Conservation (phyloP, 2,329 filamentous ascomycete genomes). For the Monosporascus sp. region DNA sequence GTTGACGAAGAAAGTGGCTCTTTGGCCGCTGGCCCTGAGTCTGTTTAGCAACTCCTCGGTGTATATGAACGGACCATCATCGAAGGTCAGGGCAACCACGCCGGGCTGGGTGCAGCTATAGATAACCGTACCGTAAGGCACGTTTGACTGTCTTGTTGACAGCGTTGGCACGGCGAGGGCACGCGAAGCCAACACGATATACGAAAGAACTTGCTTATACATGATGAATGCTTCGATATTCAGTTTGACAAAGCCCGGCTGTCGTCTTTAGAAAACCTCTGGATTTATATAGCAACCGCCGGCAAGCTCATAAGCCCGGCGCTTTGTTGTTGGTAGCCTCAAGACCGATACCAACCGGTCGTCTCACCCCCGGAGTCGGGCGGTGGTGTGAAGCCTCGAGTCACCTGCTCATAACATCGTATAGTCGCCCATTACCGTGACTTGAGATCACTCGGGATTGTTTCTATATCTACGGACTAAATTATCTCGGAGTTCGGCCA, state of each 20-base stretch:
- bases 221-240: neutral
- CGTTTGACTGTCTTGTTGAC: conserved; percentile 1
- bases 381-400: neutral
- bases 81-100: conserved; percentile 20
- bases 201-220: neutral
- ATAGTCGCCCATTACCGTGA: neutral
- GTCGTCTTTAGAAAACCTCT: too few relatives aligned
- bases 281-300: too few relatives aligned
- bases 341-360: neutral
- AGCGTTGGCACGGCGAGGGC: neutral
- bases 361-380: neutral
- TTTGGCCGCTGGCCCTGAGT: conserved; percentile 7
- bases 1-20: conserved; percentile 22
- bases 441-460: neutral
- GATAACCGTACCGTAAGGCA: conserved; percentile 6
- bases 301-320: too few relatives aligned
- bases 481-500: neutral
- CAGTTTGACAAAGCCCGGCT: too few relatives aligned
- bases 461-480: neutral
- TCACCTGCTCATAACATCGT: neutral
- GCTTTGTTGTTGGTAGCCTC: neutral
- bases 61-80: conserved; percentile 20
- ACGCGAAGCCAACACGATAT: neutral
- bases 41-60: conserved; percentile 14
- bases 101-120: conserved; percentile 10